Conservation (phyloP, 176 grass and related monocot genomes). For the Zoysia pacifica region DNA sequence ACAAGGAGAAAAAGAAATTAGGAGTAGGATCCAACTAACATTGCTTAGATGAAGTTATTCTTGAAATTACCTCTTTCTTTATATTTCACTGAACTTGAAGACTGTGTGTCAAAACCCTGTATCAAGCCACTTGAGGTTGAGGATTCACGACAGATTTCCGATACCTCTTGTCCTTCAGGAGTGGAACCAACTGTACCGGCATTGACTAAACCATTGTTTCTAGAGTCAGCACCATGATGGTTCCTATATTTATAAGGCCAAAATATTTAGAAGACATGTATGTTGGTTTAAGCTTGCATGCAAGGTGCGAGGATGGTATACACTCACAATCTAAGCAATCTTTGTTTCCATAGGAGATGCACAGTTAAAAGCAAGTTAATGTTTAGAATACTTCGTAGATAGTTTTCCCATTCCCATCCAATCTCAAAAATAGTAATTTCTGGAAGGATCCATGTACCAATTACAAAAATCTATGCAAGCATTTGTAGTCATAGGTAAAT, state of each 20-base stretch:
- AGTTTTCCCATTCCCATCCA: neutral
- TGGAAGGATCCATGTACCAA: neutral
- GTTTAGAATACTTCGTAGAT: neutral
- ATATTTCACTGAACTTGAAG: slow-evolving; percentile 52
- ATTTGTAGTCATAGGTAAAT: neutral
- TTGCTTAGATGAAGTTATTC: slow-evolving; percentile 43
- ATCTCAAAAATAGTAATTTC: slow-evolving; percentile 18
- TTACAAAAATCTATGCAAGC: neutral
- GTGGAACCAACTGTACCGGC: slow-evolving; percentile 24
- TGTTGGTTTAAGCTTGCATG: neutral
- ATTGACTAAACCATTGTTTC: slow-evolving; percentile 48
- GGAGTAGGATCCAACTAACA: slow-evolving; percentile 47
- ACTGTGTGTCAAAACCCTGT: slow-evolving; percentile 22
- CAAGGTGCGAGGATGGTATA: neutral
- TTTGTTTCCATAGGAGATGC: neutral
- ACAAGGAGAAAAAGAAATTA: slow-evolving; percentile 12
- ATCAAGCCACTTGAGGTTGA: slow-evolving; percentile 48
- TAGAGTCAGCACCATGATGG: slow-evolving; percentile 30
- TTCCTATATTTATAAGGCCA: slow-evolving; percentile 47
- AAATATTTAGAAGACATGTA: slow-evolving; percentile 33
- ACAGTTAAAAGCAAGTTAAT: slow-evolving; percentile 33
- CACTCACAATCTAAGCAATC: slow-evolving; percentile 23
- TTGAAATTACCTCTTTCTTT: slow-evolving; percentile 40
- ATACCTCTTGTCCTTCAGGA: slow-evolving; percentile 31
- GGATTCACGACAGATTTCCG: slow-evolving; percentile 43